Base-by-base conservation (phyloP, 1,284 basidiomycete genomes). In the Vanrija pseudolonga region DNA sequence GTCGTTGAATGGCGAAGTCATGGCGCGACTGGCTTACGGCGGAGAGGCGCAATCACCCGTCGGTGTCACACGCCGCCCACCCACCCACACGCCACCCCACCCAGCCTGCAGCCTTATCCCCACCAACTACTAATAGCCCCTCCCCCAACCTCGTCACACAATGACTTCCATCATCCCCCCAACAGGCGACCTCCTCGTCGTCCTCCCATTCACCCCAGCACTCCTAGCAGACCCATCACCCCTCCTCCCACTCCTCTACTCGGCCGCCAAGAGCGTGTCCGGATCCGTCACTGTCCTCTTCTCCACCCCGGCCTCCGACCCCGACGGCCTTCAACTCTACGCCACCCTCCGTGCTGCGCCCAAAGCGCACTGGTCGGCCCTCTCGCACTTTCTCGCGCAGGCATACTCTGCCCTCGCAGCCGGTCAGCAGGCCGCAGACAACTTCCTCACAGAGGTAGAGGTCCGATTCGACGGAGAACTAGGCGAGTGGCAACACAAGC, bases 351-450 rank as follows among this genome's bases (percentile, higher is more conserved):
- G 54, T 12, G 19, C 26, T 2, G 56, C 61, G 7, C 63, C 71
- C 4, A 41, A 42, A 9, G 36, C 36, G 19, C 47, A 70, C 45
- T 77, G 72, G 63, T 47, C 59, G 2, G 46, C 22, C 2, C 56
- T 76, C 22, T 72, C 76, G 56, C 46, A 55, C 18, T 77, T 77
- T 56, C 57, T 77, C 22, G 69, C 69, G 0, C 59, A 59, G 37
- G 62, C 76, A 8, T 77, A 77, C 60, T 67, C 69, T 0, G 60
- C 61, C 4, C 57, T 73, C 9, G 67, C 66, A 4, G 69, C 70
- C 9, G 72, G 67, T 5, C 71, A 73, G 49, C 70, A 70, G 64
- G 54, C 48, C 4, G 51, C 57, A 4, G 72, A 62, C 17, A 68
- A 65, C 47, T 59, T 75, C 9, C 52, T 73, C 56, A 59, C 70